Percentiles rank a stretch among this genome's conserved stretches.
Evolutionary conservation across 345 rosid genomes (phyloP).

Genomic region (Populus simonii): DNA sequence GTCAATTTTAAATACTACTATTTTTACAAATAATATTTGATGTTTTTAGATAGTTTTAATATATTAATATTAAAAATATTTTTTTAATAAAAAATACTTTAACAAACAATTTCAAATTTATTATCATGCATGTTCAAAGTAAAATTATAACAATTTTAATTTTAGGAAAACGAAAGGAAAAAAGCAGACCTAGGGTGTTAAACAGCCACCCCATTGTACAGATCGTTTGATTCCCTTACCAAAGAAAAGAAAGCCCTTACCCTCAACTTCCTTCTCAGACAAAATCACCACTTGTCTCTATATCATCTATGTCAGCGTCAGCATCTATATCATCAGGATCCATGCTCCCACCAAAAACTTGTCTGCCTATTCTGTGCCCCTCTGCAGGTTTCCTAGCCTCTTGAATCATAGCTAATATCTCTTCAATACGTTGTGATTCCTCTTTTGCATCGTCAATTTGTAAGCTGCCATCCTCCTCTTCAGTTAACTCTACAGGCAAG

Average conservation of each 20-base stretch:
- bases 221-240: background rate
- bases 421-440: slow-evolving; percentile 22
- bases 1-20: too few species aligned
- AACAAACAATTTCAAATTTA: too few species aligned
- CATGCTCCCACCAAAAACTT: slow-evolving; percentile 37
- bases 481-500: slow-evolving; percentile 14
- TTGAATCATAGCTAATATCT: slow-evolving; percentile 10
- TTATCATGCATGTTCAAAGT: too few species aligned
- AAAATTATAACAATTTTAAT: too few species aligned
- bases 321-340: slow-evolving; percentile 59
- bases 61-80: too few species aligned
- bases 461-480: background rate
- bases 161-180: too few species aligned
- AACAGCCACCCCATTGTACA: background rate
- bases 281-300: slow-evolving; percentile 72
- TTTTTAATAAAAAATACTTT: too few species aligned
- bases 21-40: too few species aligned
- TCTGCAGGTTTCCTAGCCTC: slow-evolving; percentile 18
- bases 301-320: slow-evolving; percentile 40
- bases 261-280: slow-evolving; percentile 36
- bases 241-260: slow-evolving; percentile 11
- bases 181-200: too few species aligned
- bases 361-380: slow-evolving; percentile 7
- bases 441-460: background rate
- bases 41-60: too few species aligned